A percentile compares a stretch with the other conserved stretches of the same genome.
Conservation (phyloP, 2,329 filamentous ascomycete genomes). For the Penicillium hordei region DNA sequence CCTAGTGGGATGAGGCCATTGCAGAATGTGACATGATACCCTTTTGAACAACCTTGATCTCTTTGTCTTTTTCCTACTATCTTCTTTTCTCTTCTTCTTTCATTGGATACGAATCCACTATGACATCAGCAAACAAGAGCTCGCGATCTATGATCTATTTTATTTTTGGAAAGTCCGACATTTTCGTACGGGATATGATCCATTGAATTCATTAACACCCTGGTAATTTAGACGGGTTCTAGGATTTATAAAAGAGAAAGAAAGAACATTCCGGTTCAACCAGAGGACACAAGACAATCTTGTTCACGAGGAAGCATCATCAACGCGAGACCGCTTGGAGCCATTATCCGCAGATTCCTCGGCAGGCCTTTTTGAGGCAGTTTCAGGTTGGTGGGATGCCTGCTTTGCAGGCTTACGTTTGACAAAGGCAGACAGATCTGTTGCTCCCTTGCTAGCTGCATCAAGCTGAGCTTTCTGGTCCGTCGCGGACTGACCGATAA, state of each 20-base stretch:
- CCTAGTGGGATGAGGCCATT: background rate
- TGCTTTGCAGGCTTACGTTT: constrained; percentile 50
- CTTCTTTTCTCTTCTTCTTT: background rate
- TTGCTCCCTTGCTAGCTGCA: constrained; percentile 57
- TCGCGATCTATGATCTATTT: background rate
- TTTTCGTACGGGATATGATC: background rate
- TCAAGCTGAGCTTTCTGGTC: constrained; percentile 56
- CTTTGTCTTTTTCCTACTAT: background rate
- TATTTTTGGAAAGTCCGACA: background rate
- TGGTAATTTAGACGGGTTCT: background rate
- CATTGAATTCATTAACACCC: constrained; percentile 4
- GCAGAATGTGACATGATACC: background rate
- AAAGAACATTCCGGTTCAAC: background rate
- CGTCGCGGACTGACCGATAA: constrained; percentile 55
- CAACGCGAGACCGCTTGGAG: constrained; percentile 30
- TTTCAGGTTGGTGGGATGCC: constrained; percentile 14
- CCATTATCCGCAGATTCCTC: constrained; percentile 24
- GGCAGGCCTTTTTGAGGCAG: constrained; percentile 31
- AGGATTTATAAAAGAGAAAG: background rate
- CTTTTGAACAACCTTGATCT: background rate
- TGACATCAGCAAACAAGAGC: background rate
- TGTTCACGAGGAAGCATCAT: constrained; percentile 11
- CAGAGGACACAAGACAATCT: background rate
- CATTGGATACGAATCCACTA: background rate
- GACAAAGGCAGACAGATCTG: constrained; percentile 60